A percentile compares a stretch with the other conserved stretches of the same genome.
phyloP scores from a whole-genome alignment of 2,329 filamentous ascomycete genomes.

The Trichophyton equinum region DNA sequence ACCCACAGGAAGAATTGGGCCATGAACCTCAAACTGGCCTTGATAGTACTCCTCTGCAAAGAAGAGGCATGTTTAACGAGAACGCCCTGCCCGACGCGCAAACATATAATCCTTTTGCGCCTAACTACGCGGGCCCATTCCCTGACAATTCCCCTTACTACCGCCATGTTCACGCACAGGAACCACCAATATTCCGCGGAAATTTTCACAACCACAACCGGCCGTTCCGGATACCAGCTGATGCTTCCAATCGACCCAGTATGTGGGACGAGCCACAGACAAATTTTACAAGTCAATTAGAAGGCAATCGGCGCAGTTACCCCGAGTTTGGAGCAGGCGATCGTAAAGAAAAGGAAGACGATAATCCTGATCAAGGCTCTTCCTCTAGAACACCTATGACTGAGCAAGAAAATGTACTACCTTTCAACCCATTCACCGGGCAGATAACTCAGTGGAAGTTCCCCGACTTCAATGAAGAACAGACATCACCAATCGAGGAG shows the following conservation, averaged over 20 bases:
- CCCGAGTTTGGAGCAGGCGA: neutral
- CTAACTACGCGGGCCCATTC: neutral
- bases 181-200: neutral
- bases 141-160: neutral
- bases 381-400: neutral
- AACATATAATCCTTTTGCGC: neutral
- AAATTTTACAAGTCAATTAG: neutral
- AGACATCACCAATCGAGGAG: neutral
- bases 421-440: neutral
- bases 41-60: neutral
- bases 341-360: neutral
- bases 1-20: neutral
- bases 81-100: neutral
- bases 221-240: neutral
- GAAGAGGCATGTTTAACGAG: neutral
- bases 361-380: neutral
- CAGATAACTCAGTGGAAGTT: neutral
- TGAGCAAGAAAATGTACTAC: neutral
- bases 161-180: neutral
- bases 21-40: neutral
- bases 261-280: neutral
- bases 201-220: constrained; percentile 1
- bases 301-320: neutral
- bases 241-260: neutral
- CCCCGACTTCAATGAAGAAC: neutral